Base-by-base conservation (phyloP, 108 stramenopile species). In the Cyclotella baltica region DNA sequence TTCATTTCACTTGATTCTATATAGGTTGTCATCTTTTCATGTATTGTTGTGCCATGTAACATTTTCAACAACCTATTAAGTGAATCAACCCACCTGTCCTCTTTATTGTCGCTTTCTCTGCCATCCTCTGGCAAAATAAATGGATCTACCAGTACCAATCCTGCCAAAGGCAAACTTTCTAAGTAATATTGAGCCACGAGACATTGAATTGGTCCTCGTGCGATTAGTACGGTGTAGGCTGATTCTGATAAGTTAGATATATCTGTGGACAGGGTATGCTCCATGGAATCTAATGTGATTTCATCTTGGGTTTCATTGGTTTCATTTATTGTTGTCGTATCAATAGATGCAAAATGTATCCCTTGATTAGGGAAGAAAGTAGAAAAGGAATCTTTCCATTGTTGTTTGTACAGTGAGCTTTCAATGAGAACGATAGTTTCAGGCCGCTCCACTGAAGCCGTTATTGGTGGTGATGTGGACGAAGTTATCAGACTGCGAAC, bases 171-270 rank as follows among this genome's bases (percentile, higher is more conserved):
- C 43, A 69, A n/a, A 58, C 83, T 84, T 56, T 84, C 83, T 51
- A 84, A 64, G 56, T 69, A 84, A 31, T 84, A 84, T 50, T 84
- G 83, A 3, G 83, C 78, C 37, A 75, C 62, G 29, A 84, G 78
- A 18, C 56, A 80, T 55, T 59, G 83, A 19, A 84, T 48, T n/a
- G 83, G 83, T 27, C 83, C 83, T 1, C 78, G 66, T 25, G 83
- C 73, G 0, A 84, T 38, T 13, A 80, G 38, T 56, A 80, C 48
- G 15, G 66, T 33, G 43, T 84, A 78, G 35, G 83, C 78, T 50
- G 78, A 76, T n/a, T 56, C 9, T 3, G 67, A 53, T 2, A 66
- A 16, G n/a, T 30, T 22, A 9, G 66, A 52, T 18, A 78, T 27
- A 13, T 75, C 75, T n/a, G 46, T 28, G 3, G 56, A 33, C 64